Evolutionary conservation across 2,329 filamentous ascomycete genomes (phyloP).

Genomic region (Fusarium poae): DNA sequence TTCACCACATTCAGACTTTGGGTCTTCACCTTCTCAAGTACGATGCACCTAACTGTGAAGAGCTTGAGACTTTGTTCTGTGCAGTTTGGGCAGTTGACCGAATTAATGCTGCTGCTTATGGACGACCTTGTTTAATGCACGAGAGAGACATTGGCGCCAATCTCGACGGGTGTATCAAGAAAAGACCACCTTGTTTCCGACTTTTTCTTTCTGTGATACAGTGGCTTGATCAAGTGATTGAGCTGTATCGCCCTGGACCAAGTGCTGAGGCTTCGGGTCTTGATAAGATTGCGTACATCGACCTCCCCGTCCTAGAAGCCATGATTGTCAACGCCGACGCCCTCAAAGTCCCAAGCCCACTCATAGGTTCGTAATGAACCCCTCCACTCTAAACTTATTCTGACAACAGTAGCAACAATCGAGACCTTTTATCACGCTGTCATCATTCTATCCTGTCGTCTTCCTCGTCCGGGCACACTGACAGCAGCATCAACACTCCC

Average conservation of each 20-base stretch:
- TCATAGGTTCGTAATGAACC: conserved; percentile 60
- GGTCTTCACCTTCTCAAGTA: conserved; percentile 65
- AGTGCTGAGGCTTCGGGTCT: conserved; percentile 56
- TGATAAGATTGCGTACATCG: conserved; percentile 62
- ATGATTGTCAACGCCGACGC: conserved; percentile 69
- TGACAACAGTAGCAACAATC: conserved; percentile 63
- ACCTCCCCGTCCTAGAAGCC: conserved; percentile 68
- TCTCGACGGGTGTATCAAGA: conserved; percentile 63
- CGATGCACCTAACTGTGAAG: conserved; percentile 56
- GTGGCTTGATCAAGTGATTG: conserved; percentile 70
- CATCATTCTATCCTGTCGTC: conserved; percentile 72
- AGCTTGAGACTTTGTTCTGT: conserved; percentile 66
- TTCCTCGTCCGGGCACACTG: conserved; percentile 58
- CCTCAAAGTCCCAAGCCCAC: conserved; percentile 61
- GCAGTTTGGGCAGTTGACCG: conserved; percentile 72
- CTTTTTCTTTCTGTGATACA: conserved; percentile 67
- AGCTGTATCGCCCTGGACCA: conserved; percentile 68
- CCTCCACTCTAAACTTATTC: not conserved
- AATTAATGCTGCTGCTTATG: conserved; percentile 70
- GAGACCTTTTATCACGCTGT: conserved; percentile 75
- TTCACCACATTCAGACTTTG: conserved; percentile 69
- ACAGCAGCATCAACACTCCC: conserved; percentile 59
- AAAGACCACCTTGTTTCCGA: conserved; percentile 67
- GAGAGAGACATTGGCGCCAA: conserved; percentile 70
- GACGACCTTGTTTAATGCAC: conserved; percentile 70